These are phyloP conservation scores for Claviceps maximensis DNA, from an alignment of 2,329 filamentous ascomycete genomes.

Conservation along the genomic window DNA sequence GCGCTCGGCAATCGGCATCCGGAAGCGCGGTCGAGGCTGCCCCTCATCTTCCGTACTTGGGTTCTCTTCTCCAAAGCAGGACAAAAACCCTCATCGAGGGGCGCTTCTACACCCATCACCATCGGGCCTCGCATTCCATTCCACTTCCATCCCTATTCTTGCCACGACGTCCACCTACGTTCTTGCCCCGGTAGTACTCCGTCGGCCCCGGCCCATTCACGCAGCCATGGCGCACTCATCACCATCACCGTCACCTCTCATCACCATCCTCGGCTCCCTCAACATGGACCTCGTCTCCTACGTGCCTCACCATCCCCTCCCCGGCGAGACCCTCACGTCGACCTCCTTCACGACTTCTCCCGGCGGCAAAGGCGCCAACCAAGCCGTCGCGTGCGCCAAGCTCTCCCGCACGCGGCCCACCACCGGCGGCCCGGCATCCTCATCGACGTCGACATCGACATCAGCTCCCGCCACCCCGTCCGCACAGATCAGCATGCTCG, in stretches of 20 bases:
- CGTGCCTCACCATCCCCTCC: conserved; percentile 67
- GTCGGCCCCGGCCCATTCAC: too few relatives aligned
- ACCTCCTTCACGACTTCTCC: conserved; percentile 65
- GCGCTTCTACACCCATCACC: too few relatives aligned
- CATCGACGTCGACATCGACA: not conserved
- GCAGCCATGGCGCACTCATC: conserved; percentile 3
- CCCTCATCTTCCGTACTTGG: too few relatives aligned
- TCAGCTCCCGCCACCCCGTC: not conserved
- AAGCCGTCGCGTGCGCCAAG: conserved; percentile 78
- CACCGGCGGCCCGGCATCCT: not conserved
- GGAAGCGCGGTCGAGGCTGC: too few relatives aligned
- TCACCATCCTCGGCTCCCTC: conserved; percentile 81
- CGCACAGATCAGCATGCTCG: conserved; percentile 37
- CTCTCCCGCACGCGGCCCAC: conserved; percentile 43
- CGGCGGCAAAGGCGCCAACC: conserved; percentile 92
- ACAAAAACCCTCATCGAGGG: not conserved
- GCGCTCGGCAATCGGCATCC: not conserved
- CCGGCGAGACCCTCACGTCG: conserved; percentile 79
- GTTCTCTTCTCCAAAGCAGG: too few relatives aligned
- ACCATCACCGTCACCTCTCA: conserved; percentile 30
- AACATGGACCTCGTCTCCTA: conserved; percentile 90
- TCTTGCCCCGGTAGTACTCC: too few relatives aligned
- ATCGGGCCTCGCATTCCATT: not conserved
- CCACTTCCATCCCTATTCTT: too few relatives aligned
- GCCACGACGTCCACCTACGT: not conserved